A percentile compares a stretch with the other conserved stretches of the same genome.
Conservation (phyloP, 2,329 filamentous ascomycete genomes). For the Botrytis aclada region DNA sequence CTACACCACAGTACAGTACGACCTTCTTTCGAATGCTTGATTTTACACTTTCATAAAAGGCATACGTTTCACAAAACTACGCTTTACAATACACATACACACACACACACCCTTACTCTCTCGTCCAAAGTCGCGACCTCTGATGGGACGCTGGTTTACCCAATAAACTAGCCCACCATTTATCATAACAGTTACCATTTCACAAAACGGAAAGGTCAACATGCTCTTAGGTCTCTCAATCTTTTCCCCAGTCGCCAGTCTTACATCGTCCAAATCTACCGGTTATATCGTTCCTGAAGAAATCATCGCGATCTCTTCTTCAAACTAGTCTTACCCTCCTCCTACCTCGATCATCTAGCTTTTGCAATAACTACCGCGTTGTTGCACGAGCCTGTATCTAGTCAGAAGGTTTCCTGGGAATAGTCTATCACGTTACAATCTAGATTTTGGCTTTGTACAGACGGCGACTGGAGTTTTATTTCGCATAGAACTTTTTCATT, state of each 20-base stretch:
- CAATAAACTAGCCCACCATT: slow-evolving; percentile 34
- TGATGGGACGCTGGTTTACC: slow-evolving; percentile 34
- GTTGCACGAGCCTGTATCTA: slow-evolving; percentile 42
- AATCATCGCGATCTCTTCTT: slow-evolving; percentile 37
- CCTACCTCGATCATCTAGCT: slow-evolving; percentile 46
- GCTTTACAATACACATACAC: neutral
- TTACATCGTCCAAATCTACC: slow-evolving; percentile 51
- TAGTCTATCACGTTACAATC: slow-evolving; percentile 45
- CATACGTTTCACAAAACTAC: slow-evolving; percentile 4
- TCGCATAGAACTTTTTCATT: slow-evolving; percentile 23
- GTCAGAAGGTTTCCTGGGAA: slow-evolving; percentile 43
- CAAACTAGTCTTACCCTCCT: slow-evolving; percentile 42
- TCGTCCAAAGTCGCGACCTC: slow-evolving; percentile 19
- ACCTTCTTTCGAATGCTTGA: neutral
- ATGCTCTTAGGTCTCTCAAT: slow-evolving; percentile 57
- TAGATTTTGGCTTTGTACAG: slow-evolving; percentile 46
- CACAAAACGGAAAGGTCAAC: slow-evolving; percentile 41
- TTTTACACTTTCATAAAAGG: neutral
- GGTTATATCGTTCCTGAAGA: slow-evolving; percentile 56
- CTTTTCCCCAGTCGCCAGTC: slow-evolving; percentile 60
- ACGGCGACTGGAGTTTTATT: slow-evolving; percentile 54
- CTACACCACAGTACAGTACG: neutral
- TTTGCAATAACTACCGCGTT: slow-evolving; percentile 37
- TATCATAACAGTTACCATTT: slow-evolving; percentile 35
- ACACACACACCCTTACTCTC: slow-evolving; percentile 7